Evolutionary conservation across 305 asterid species (phyloP).

Genomic region (Solanum hybrid): DNA sequence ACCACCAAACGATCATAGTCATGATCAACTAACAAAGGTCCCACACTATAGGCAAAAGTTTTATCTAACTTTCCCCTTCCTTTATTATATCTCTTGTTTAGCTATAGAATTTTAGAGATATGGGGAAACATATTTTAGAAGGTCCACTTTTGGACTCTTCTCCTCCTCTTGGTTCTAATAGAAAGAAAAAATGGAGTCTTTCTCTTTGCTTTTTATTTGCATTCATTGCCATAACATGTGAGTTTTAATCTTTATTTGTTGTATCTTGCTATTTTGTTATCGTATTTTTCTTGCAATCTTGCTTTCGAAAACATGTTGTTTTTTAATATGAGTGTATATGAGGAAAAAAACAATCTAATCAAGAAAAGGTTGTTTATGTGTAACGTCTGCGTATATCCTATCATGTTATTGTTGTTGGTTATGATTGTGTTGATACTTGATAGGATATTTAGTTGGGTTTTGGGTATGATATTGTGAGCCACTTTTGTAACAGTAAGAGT

Average conservation of each 20-base stretch:
- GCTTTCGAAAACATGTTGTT: background rate
- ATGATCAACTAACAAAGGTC: background rate
- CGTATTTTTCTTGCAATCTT: background rate
- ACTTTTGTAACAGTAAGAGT: too few relatives aligned
- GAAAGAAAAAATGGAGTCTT: constrained; percentile 17
- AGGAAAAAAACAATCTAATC: background rate
- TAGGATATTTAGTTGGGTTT: background rate
- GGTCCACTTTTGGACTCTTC: constrained; percentile 8
- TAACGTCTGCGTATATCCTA: background rate
- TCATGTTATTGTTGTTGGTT: background rate
- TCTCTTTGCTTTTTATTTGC: constrained; percentile 21
- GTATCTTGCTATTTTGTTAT: background rate
- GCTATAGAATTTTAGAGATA: background rate
- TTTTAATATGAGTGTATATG: background rate
- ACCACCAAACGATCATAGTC: accelerated
- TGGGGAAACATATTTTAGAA: constrained; percentile 5
- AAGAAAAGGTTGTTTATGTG: background rate
- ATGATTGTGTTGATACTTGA: background rate
- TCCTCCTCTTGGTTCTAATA: background rate
- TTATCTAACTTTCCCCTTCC: background rate
- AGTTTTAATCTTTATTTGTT: constrained; percentile 10
- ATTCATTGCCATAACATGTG: constrained; percentile 39
- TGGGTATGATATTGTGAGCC: background rate
- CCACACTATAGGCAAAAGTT: background rate
- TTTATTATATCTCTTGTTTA: background rate